A percentile compares a stretch with the other conserved stretches of the same genome.
Conservation (phyloP, 192 early-diverging fungal genomes). For the Cetraspora pellucida region DNA sequence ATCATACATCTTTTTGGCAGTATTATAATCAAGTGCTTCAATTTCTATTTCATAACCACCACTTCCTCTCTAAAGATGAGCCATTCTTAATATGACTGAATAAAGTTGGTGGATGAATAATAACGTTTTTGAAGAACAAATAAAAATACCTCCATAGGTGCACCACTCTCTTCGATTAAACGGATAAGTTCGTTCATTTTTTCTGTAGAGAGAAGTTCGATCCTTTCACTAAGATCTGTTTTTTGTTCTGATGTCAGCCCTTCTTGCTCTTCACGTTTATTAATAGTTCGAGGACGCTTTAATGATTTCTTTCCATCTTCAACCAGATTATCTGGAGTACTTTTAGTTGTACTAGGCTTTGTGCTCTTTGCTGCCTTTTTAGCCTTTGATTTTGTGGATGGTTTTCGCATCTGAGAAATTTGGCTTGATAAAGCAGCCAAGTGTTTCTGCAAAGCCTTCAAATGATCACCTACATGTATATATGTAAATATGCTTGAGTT, state of each 20-base stretch:
- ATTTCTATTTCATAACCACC: slow-evolving; percentile 96
- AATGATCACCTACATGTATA: neutral
- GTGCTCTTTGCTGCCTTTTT: slow-evolving; percentile 31
- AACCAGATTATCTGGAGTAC: slow-evolving; percentile 33
- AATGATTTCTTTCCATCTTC: slow-evolving; percentile 35
- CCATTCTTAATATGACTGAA: neutral
- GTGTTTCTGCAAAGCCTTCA: slow-evolving; percentile 19
- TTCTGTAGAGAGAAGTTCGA: slow-evolving; percentile 64
- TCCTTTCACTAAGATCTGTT: slow-evolving; percentile 76
- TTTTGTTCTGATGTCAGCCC: slow-evolving; percentile 87
- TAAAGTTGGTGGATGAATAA: neutral
- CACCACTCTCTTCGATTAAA: slow-evolving; percentile 71
- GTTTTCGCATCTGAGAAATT: slow-evolving; percentile 10
- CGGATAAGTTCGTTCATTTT: slow-evolving; percentile 69
- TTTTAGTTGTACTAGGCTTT: slow-evolving; percentile 36
- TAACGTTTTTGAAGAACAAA: neutral
- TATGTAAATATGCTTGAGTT: neutral
- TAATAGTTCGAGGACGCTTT: slow-evolving; percentile 35
- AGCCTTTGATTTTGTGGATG: slow-evolving; percentile 32
- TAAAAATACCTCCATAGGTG: slow-evolving; percentile 55
- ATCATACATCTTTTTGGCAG: slow-evolving; percentile 82
- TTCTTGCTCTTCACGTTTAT: slow-evolving; percentile 45
- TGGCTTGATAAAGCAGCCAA: slow-evolving; percentile 14
- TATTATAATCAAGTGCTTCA: slow-evolving; percentile 80
- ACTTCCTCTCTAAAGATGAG: slow-evolving; percentile 41